Base-by-base conservation (phyloP, 805 yeast species). In the Myxozyma geophila region DNA sequence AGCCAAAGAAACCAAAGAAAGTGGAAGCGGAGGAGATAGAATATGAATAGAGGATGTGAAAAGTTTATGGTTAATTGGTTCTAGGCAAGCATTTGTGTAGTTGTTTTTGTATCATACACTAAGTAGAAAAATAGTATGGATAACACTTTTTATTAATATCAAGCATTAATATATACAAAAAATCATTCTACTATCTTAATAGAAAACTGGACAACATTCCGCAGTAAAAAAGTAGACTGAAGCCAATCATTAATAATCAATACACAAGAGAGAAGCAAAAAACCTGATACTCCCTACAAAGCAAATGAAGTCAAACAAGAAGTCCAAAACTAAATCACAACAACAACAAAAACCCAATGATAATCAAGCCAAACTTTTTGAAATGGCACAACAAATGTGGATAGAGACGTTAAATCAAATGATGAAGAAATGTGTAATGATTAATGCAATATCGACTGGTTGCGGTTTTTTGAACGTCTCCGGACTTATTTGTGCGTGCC, bases 201-300 rank as follows among this genome's bases (percentile, higher is more conserved):
- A 28, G 28, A 28, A 28, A 28, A 28, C 28, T 3, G 28, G 28
- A 28, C 28, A 28, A 5, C 5, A 28, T 3, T 43, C 15, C 10
- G 47, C 19, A n/a, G 47, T 19, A 33, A 8, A 9, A 28, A 36
- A 33, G 21, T 7, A 17, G 21, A 15, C 21, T 15, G 50, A 23
- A 7, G 7, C 9, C 35, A 10, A n/a, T 19, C n/a, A 19, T 13
- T 21, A 23, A 47, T 23, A 28, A 21, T 12, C 36, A 23, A 47
- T 21, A 21, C 36, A 23, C 17, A 47, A 33, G 37, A 33, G 17
- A 49, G 10, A 28, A 49, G 39, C 35, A 49, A 49, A 37, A 33
- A 33, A 15, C 40, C 37, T 37, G 28, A 28, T 28, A 49, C 53
- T 49, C 53, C 53, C 53, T 49, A 28, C 39, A 49, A 49, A 35